These are phyloP conservation scores for Phyllosticta citriasiana DNA, from an alignment of 2,329 filamentous ascomycete species.

Conservation along the genomic window DNA sequence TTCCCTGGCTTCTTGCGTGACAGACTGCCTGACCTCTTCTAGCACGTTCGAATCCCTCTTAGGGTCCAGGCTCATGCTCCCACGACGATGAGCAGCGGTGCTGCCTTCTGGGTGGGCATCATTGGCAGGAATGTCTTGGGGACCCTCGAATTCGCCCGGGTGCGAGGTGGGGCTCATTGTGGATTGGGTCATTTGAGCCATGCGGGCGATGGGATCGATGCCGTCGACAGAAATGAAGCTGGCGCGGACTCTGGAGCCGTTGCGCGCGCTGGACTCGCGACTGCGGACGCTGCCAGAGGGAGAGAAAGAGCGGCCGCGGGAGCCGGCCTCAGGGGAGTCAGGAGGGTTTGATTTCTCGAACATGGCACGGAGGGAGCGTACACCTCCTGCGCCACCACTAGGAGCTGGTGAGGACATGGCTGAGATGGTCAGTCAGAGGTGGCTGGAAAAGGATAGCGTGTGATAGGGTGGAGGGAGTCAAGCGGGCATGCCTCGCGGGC, in stretches of 20 bases:
- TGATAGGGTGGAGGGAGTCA: not conserved
- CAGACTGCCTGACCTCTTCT: slow-evolving; percentile 29
- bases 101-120: not conserved
- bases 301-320: slow-evolving; percentile 35
- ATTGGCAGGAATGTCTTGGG: not conserved
- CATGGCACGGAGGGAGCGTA: slow-evolving; percentile 40
- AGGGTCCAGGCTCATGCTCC: slow-evolving; percentile 34
- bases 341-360: slow-evolving; percentile 34
- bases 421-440: slow-evolving; percentile 17
- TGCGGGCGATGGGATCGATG: slow-evolving; percentile 14
- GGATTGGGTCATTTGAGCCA: slow-evolving; percentile 1
- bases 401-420: slow-evolving; percentile 36
- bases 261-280: slow-evolving; percentile 20
- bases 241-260: slow-evolving; percentile 36
- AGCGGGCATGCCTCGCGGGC: not conserved
- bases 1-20: slow-evolving; percentile 31
- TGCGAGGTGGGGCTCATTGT: not conserved
- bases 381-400: slow-evolving; percentile 27
- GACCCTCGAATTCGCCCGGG: not conserved
- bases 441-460: not conserved
- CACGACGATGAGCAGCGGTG: slow-evolving; percentile 23
- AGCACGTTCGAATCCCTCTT: slow-evolving; percentile 23
- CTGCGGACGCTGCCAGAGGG: slow-evolving; percentile 17
- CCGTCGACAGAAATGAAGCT: slow-evolving; percentile 39
- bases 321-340: slow-evolving; percentile 24